Base-by-base conservation (phyloP, 2,329 filamentous ascomycete species). In the Incumbomyces delicatus region DNA sequence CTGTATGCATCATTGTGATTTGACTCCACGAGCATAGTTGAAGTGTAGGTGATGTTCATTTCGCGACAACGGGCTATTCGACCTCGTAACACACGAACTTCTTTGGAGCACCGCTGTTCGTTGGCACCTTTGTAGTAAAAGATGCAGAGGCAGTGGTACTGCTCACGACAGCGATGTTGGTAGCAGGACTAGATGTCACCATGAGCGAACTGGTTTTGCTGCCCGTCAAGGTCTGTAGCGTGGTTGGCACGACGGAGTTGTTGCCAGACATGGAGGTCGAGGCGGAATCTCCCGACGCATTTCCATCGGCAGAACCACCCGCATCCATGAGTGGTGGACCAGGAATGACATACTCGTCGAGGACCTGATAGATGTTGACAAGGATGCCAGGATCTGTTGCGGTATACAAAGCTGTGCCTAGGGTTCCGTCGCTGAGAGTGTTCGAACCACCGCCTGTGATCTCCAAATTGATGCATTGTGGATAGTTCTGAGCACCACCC, bases 381-480 rank as follows among this genome's bases (percentile, higher is more conserved):
- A 69, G 22, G 58, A 83, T 76, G 49, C 79, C 79, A 12, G 74
- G 61, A 60, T 81, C 77, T 46, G 66, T 63, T 55, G 69, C 64
- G 44, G 66, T 77, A 71, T 82, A 83, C 22, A 81, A 68, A 44
- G 63, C 62, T 11, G 73, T 77, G 43, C 71, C 77, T 13, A 68
- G 58, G n/a, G 67, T 69, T 48, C 76, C 78, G 29, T 63, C 57
- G 17, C 72, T 70, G 44, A 65, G 53, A 51, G 58, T 64, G 30
- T 66, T 69, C 42, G 73, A 70, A 16, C 73, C 76, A 36, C 66
- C 63, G 44, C 76, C 76, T 29, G 73, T 74, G 52, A 82, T 66
- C 59, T 78, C 69, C 51, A 83, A 58, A 67, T 83, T 80, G 56
- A 78, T 66, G 61, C 80, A 77, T 53, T 72, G 69, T 47, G 74